Conservation (phyloP, 2,329 filamentous ascomycete genomes). For the Colletotrichum orbiculare region DNA sequence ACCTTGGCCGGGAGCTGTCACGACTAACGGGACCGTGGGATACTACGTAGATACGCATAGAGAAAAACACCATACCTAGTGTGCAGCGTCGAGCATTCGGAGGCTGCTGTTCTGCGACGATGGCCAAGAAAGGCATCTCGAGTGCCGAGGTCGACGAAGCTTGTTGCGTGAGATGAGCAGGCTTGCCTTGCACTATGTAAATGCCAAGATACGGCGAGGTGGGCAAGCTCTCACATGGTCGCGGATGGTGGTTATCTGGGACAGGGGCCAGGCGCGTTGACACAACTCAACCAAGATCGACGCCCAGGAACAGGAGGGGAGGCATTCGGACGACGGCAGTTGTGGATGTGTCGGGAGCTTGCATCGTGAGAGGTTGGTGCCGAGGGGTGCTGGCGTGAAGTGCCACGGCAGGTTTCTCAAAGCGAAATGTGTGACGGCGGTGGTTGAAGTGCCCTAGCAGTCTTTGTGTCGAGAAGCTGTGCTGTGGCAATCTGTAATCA, state of each 20-base stretch:
- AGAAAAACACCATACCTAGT: too few relatives aligned
- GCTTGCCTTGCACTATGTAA: not conserved
- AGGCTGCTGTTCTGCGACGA: not conserved
- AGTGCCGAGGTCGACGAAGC: not conserved
- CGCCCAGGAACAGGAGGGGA: conserved; percentile 16
- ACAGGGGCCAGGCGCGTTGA: conserved; percentile 10
- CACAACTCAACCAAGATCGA: conserved; percentile 30
- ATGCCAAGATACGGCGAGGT: not conserved
- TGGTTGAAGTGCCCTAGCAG: not conserved
- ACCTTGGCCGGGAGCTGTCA: conserved; percentile 3
- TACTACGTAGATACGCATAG: too few relatives aligned
- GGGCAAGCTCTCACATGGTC: not conserved
- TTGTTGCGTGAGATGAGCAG: not conserved
- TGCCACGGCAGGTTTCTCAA: not conserved
- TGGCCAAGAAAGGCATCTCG: not conserved
- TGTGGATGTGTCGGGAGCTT: not conserved
- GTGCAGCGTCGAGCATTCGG: too few relatives aligned
- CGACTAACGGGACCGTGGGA: conserved; percentile 6
- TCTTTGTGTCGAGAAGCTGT: not conserved
- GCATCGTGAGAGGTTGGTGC: not conserved
- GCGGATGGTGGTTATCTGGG: not conserved
- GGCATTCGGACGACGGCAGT: conserved; percentile 23
- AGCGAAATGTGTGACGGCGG: not conserved
- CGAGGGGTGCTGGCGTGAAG: not conserved
- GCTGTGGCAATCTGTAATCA: too few relatives aligned